A percentile compares a stretch with the other conserved stretches of the same genome.
Evolutionary conservation across 495 filamentous ascomycete species (phyloP).

Genomic region (Aspergillus saccharolyticus): DNA sequence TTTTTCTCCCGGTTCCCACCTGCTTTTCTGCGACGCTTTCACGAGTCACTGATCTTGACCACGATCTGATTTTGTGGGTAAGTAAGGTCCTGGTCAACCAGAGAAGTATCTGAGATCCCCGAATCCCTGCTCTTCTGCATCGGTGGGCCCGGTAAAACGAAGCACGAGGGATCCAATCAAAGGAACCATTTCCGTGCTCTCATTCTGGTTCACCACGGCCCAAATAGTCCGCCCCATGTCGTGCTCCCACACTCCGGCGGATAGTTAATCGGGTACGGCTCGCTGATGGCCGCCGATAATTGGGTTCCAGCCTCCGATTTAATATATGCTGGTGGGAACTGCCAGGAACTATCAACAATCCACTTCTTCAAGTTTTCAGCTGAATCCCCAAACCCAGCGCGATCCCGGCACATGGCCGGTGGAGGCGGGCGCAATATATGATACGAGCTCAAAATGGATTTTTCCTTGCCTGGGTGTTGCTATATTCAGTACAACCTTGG

Average conservation of each 20-base stretch:
- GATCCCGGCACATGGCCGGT: background rate
- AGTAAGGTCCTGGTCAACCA: background rate
- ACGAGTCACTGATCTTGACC: background rate
- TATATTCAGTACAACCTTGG: background rate
- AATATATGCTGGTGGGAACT: background rate
- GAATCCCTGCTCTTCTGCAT: background rate
- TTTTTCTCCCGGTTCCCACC: background rate
- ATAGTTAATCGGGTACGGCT: constrained; percentile 4
- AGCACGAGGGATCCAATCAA: background rate
- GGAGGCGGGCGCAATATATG: background rate
- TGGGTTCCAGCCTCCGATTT: background rate
- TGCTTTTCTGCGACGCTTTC: background rate
- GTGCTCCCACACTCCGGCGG: background rate
- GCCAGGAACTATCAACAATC: background rate
- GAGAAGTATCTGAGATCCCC: background rate
- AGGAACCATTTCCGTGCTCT: background rate
- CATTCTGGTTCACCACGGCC: too few relatives aligned
- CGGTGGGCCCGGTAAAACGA: background rate
- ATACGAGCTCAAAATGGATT: background rate
- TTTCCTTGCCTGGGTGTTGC: background rate
- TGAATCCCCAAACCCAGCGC: background rate
- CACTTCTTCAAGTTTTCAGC: constrained; percentile 5
- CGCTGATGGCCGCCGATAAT: background rate
- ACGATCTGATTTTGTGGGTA: background rate
- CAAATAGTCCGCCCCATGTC: too few relatives aligned